These are phyloP conservation scores for Acacia acuminata DNA, from an alignment of 306 rosid genomes.

Conservation along the genomic window DNA sequence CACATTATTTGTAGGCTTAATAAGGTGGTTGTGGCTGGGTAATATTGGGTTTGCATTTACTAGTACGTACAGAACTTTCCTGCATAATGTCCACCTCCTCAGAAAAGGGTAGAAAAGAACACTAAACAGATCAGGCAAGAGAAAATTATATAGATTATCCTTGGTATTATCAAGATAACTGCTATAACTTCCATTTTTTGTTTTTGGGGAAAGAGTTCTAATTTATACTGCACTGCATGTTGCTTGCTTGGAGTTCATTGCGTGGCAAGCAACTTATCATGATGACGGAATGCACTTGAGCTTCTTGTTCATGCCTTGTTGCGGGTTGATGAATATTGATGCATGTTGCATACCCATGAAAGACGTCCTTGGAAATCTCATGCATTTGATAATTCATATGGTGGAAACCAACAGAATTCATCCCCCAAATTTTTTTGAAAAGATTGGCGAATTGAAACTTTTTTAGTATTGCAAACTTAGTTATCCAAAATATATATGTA, in stretches of 20 bases:
- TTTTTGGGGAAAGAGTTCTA: neutral
- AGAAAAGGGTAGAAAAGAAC: neutral
- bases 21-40: neutral
- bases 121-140: neutral
- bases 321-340: neutral
- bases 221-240: neutral
- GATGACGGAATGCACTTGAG: neutral
- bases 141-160: neutral
- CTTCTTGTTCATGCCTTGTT: slow-evolving; percentile 15
- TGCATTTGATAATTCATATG: neutral
- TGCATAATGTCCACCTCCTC: neutral
- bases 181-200: neutral
- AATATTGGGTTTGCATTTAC: neutral
- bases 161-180: neutral
- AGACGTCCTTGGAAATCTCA: slow-evolving; percentile 5
- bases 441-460: neutral
- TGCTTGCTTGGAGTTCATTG: slow-evolving; percentile 6
- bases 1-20: slow-evolving; percentile 2
- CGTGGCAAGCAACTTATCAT: neutral
- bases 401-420: neutral
- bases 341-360: neutral
- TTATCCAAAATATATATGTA: neutral
- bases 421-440: neutral
- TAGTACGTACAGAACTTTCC: neutral
- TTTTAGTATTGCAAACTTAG: slow-evolving; percentile 7